Evolutionary conservation across 2,329 filamentous ascomycete genomes (phyloP), one percentile per base, ranked within the genome.

Genomic region (Shiraia sp.): DNA sequence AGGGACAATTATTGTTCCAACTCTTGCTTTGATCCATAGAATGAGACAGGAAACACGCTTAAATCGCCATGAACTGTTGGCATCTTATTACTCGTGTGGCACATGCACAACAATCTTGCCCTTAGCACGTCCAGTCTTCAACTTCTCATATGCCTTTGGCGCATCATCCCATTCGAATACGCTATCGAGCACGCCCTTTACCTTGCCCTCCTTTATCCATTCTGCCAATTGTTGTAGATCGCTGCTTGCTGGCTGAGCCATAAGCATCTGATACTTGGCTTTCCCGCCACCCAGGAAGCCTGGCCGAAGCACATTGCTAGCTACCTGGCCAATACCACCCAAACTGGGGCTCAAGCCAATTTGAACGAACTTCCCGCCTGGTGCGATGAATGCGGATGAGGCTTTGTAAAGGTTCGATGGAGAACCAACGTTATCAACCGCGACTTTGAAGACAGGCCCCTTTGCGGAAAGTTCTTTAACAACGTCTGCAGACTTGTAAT

Each of bases 181-280:
- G 43, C 76, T 71, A 55, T 85, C 83, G 30, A 86, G 65, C 0
- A 82, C 72, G 1, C 75, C 62, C 65, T 74, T 79, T 19, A 87
- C 50, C 59, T 80, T 84, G 1, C 80, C 81, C 52, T 84, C 76
- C 16, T 69, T 61, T 64, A 87, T 70, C 80, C 77, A 81, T 36
- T 70, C 57, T 0, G 65, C 81, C 38, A 87, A 63, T 55, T 75
- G 64, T 16, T 53, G 69, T 29, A 83, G 61, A 29, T 81, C 69
- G 8, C 75, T 72, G 3, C 64, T 59, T 2, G 69, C 69, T 28
- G 68, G 67, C 44, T 72, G 68, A 3, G 61, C 45, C 16, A 65
- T 43, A 6, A 75, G 25, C 36, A 76, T 62, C 27, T 69, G 57
- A 42, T 70, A 77, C 36, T 68, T 68, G 24, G 72, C 64, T 57